These are phyloP conservation scores for Solidago caesia DNA, from an alignment of 129 eudicot genomes.

Conservation along the genomic window DNA sequence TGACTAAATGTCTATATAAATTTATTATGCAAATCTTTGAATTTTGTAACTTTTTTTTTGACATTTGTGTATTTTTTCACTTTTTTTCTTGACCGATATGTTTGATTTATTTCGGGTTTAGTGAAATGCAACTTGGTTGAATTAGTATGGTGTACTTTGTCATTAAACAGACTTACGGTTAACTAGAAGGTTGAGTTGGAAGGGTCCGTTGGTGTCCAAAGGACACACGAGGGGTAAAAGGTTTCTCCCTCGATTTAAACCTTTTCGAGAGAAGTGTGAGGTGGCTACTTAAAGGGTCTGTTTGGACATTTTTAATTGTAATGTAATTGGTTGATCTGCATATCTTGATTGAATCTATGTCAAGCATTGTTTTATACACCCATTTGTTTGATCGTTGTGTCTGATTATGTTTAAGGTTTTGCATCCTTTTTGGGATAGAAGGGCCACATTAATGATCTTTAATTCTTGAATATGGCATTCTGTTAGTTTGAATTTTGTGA, in stretches of 20 bases:
- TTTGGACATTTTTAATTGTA: slow-evolving; percentile 15
- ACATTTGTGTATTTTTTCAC: not conserved
- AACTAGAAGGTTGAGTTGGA: too few relatives aligned
- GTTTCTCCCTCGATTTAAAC: too few relatives aligned
- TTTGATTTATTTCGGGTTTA: not conserved
- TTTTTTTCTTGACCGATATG: not conserved
- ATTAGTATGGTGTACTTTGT: not conserved
- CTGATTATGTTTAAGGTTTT: slow-evolving; percentile 4
- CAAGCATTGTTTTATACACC: slow-evolving; percentile 25
- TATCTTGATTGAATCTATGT: slow-evolving; percentile 24
- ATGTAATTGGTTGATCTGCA: slow-evolving; percentile 19
- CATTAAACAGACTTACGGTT: too few relatives aligned
- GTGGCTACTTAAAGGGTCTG: slow-evolving; percentile 21
- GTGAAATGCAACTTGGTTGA: slow-evolving; percentile 12
- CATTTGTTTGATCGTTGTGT: slow-evolving; percentile 1
- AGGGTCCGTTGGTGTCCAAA: too few relatives aligned
- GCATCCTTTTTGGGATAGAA: slow-evolving; percentile 8
- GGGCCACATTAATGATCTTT: not conserved
- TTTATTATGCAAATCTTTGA: not conserved
- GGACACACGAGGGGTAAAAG: not conserved
- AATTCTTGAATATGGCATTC: not conserved
- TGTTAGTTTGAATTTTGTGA: not conserved
- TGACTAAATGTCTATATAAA: slow-evolving; percentile 11
- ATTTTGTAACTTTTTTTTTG: not conserved
- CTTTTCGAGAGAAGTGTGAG: not conserved